Base-by-base conservation (phyloP, 352 stramenopile genomes). In the Aphanomyces stellatus region DNA sequence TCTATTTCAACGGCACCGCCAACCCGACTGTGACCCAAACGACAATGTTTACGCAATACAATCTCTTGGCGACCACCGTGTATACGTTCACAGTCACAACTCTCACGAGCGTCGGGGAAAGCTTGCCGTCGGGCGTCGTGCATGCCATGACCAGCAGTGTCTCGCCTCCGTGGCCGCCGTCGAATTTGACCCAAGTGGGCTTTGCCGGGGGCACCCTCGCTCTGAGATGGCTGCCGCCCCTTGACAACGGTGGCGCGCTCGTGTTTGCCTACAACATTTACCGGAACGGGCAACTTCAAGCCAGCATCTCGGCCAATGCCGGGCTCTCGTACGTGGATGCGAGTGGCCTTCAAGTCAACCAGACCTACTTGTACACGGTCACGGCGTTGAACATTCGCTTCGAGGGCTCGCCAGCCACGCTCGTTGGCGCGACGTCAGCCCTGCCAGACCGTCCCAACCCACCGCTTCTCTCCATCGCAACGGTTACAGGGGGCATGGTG, bases 191-290 rank as follows among this genome's bases (percentile, higher is more conserved):
- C 27, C 15, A 28, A 24, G 30, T 35, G 13, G 4, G 11, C 11
- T 24, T 27, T 4, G n/a, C 25, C 41, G 51, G 51, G 4, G 51
- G 51, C 15, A 7, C 17, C 17, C 17, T 60, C 19, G n/a, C 31
- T 4, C 30, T 60, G 15, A 15, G 11, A n/a, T 60, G 51, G 51
- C 25, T 28, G 4, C 31, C 31, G 4, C 51, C 51, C 7, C 2
- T 28, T 4, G 51, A 90, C 49, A 60, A 66, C 22, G 81, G 81
- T 5, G 81, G 81, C 7, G 77, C 78, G 7, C 30, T 25, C 0
- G 72, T 90, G 2, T 51, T 86, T 11, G 69, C 53, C 5, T 88
- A 88, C 65, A 80, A 74, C 3, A 48, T 88, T 4, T 88, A 79
- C 60, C 33, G 57, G 3, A 15, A 55, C 35, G 43, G 15, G 5